These are phyloP conservation scores for Chamaecrista fasciculata DNA, from an alignment of 306 rosid genomes.

Conservation along the genomic window DNA sequence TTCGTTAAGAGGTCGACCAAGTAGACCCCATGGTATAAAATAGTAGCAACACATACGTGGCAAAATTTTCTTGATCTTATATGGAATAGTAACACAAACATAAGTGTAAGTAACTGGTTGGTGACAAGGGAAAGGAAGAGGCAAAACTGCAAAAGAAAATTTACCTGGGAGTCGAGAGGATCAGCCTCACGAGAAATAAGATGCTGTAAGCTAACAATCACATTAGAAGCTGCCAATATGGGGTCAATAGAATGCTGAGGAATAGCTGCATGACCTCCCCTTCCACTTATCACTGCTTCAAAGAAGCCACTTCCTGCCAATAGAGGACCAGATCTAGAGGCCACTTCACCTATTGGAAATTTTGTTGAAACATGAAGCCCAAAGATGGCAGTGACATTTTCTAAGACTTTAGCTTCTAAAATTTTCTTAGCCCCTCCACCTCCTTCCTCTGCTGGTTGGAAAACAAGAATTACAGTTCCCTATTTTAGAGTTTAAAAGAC, in stretches of 20 bases:
- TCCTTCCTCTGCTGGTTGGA: constrained; percentile 98
- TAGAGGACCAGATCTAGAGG: constrained; percentile 59
- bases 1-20: not conserved
- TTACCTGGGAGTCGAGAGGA: constrained; percentile 81
- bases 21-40: not conserved
- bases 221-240: constrained; percentile 80
- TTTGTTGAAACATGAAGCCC: constrained; percentile 58
- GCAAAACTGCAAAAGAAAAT: too few relatives aligned
- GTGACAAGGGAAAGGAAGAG: too few relatives aligned
- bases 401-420: constrained; percentile 56
- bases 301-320: constrained; percentile 73
- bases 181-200: constrained; percentile 89
- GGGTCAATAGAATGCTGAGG: constrained; percentile 87
- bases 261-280: constrained; percentile 92
- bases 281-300: constrained; percentile 78
- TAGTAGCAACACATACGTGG: not conserved
- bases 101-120: not conserved
- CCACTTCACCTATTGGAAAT: constrained; percentile 60
- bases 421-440: constrained; percentile 74
- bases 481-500: constrained; percentile 27
- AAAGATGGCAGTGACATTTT: constrained; percentile 76
- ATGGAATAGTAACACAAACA: not conserved
- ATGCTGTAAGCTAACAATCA: constrained; percentile 77
- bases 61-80: not conserved
- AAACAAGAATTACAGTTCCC: constrained; percentile 90